Percentiles rank a stretch among this genome's conserved stretches.
phyloP scores from a whole-genome alignment of 208 protist species.

The Crithidia fasciculata region DNA sequence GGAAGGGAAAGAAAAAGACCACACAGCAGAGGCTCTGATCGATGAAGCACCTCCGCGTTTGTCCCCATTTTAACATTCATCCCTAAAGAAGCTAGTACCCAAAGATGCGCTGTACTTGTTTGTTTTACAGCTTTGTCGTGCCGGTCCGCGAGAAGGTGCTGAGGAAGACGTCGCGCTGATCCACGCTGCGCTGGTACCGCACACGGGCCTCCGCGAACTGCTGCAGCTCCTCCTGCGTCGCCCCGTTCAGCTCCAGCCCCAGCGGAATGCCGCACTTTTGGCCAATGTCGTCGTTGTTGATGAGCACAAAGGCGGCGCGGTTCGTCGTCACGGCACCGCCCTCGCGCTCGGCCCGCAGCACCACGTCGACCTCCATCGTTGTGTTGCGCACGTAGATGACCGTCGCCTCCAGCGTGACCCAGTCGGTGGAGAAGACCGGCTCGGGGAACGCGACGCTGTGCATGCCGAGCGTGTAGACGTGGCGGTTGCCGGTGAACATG shows the following conservation, averaged over 20 bases:
- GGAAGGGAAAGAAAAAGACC: too few species aligned
- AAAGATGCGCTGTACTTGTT: too few species aligned
- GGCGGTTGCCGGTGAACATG: constrained; percentile 87
- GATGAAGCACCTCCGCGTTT: too few species aligned
- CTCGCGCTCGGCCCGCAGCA: constrained; percentile 66
- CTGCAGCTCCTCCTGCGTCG: constrained; percentile 78
- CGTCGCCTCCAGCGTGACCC: constrained; percentile 82
- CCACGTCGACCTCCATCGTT: constrained; percentile 92
- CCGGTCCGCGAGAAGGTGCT: constrained; percentile 13
- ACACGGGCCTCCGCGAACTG: constrained; percentile 66
- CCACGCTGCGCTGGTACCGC: constrained; percentile 59
- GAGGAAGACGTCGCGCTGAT: constrained; percentile 34
- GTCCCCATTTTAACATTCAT: too few species aligned
- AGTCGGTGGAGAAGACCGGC: constrained; percentile 87
- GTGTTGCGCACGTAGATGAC: constrained; percentile 90
- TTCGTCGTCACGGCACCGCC: constrained; percentile 69
- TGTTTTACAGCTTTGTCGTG: constrained; percentile 19
- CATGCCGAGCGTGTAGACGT: constrained; percentile 92
- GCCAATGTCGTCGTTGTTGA: constrained; percentile 89
- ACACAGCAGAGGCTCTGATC: too few species aligned
- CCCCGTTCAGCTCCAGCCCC: constrained; percentile 66
- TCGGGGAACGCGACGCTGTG: constrained; percentile 88
- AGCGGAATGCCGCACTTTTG: constrained; percentile 72
- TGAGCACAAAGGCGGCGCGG: constrained; percentile 84
- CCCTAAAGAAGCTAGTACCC: too few species aligned